Evolutionary conservation across 192 early-diverging fungal species (phyloP), one percentile per base, ranked within the genome.

Genomic region (Gigaspora rosea): DNA sequence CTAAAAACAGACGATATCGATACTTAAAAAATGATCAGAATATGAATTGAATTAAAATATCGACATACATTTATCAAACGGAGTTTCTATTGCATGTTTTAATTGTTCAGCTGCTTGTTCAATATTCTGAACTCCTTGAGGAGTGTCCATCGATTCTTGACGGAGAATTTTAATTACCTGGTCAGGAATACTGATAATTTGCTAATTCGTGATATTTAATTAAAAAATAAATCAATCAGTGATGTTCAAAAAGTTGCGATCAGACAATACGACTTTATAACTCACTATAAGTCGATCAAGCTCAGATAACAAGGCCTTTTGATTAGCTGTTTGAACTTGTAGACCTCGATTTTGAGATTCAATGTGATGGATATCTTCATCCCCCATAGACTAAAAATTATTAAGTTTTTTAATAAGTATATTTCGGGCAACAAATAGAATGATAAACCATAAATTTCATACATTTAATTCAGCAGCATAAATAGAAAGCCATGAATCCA

Each of bases 321-420:
- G 97, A 80, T 98, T 99, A 15, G 85, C 85, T 12, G 95, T 94
- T 56, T 94, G 90, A 33, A 95, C 87, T 80, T 98, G 96, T 69
- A 99, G 86, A 68, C 88, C 92, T 56, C 97, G 92, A 82, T 98
- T 98, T 78, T 94, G 90, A 18, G 90, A 84, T 84, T 98, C 95
- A 72, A 99, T 97, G 73, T 96, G 93, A 84, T 95, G 93, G 68
- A 98, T 96, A 81, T 98, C 94, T 80, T 93, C 95, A 81, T 93
- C 90, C 46, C 94, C 96, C 93, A 97, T 96, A 71, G 88, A 88
- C 92, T 94, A 79, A n/a, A 62, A 27, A 36, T 27, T 35, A n/a
- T 20, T 36, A 9, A 41, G n/a, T 20, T 27, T 20, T n/a, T 18
- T 5, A 52, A 51, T 8, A 56, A 72, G 11, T 71, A 0, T 35